Evolutionary conservation across 139 green algal genomes (phyloP).

Genomic region (Picochlorum sp.): DNA sequence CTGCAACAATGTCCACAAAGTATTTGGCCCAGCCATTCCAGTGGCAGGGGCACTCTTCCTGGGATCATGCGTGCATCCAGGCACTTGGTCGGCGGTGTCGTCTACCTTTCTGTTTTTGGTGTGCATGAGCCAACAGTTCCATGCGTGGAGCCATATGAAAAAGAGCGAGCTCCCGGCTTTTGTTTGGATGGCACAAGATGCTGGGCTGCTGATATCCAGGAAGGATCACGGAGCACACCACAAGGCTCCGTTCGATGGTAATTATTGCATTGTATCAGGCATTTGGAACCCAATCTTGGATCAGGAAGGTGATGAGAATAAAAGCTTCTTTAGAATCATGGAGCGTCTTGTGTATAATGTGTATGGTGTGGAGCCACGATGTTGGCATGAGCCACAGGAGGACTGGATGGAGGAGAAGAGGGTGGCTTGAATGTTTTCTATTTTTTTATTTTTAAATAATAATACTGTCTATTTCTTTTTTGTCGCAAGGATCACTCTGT

Average conservation of each 20-base stretch:
- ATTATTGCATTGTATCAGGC: slow-evolving; percentile 96
- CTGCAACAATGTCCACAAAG: slow-evolving; percentile 90
- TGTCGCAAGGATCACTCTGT: slow-evolving; percentile 56
- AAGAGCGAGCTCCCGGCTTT: slow-evolving; percentile 60
- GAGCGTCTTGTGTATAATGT: slow-evolving; percentile 49
- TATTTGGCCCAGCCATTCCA: slow-evolving; percentile 29
- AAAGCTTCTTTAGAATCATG: slow-evolving; percentile 16
- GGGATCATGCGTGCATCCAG: slow-evolving; percentile 27
- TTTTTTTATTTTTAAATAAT: not conserved
- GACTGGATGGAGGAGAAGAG: slow-evolving; percentile 22
- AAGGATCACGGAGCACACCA: slow-evolving; percentile 89
- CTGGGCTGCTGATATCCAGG: slow-evolving; percentile 67
- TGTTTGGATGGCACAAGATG: slow-evolving; percentile 54
- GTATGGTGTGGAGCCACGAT: slow-evolving; percentile 82
- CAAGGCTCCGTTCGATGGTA: slow-evolving; percentile 81
- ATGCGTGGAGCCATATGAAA: slow-evolving; percentile 93
- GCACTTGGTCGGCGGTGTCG: slow-evolving; percentile 48
- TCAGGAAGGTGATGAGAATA: slow-evolving; percentile 16
- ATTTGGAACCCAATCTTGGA: slow-evolving; percentile 86
- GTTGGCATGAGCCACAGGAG: slow-evolving; percentile 61
- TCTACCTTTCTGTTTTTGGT: slow-evolving; percentile 66
- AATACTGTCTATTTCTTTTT: not conserved
- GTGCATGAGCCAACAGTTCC: slow-evolving; percentile 93
- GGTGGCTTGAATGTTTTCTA: not conserved
- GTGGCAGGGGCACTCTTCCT: slow-evolving; percentile 21